Base-by-base conservation (phyloP, 176 grass and related monocot species). In the Thalia dealbata region DNA sequence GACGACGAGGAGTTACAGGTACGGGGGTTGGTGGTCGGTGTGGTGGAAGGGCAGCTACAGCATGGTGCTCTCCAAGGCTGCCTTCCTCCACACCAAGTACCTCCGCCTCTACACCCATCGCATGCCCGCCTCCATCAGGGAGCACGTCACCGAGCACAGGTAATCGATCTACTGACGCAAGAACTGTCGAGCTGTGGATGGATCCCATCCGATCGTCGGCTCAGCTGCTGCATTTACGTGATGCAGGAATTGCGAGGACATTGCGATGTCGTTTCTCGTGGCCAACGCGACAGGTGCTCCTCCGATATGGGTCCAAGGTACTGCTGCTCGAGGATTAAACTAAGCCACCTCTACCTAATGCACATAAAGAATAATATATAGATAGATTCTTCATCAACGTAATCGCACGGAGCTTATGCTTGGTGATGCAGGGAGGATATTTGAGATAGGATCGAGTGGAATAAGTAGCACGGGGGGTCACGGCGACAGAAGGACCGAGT, bases 271-370 rank as follows among this genome's bases (percentile, higher is more conserved):
- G 75, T 99, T 99, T 65, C 95, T 99, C 52, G 79, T 91, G 64
- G 95, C 90, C 76, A 99, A 99, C 80, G 81, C 76, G 62, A 91
- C 95, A 0, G 83, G 83, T 69, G 82, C 83, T 88, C 95, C 95
- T 77, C 95, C 95, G n/a, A 64, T 99, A 26, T 99, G 95, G 95
- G 95, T 99, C 46, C 69, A 93, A 93, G 95, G 95, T 99, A 43
- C 79, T 83, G 62, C 45, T n/a, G n/a, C n/a, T n/a, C n/a, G n/a
- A n/a, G n/a, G n/a, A n/a, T n/a, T n/a, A n/a, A n/a, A n/a, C n/a
- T n/a, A n/a, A n/a, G n/a, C n/a, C n/a, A n/a, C n/a, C n/a, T n/a
- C n/a, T n/a, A n/a, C n/a, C n/a, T n/a, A n/a, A n/a, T n/a, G n/a
- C n/a, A n/a, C n/a, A n/a, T n/a, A n/a, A n/a, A n/a, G n/a, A n/a